Conservation (phyloP, 2,329 filamentous ascomycete species). For the Hypoxylon sp. region DNA sequence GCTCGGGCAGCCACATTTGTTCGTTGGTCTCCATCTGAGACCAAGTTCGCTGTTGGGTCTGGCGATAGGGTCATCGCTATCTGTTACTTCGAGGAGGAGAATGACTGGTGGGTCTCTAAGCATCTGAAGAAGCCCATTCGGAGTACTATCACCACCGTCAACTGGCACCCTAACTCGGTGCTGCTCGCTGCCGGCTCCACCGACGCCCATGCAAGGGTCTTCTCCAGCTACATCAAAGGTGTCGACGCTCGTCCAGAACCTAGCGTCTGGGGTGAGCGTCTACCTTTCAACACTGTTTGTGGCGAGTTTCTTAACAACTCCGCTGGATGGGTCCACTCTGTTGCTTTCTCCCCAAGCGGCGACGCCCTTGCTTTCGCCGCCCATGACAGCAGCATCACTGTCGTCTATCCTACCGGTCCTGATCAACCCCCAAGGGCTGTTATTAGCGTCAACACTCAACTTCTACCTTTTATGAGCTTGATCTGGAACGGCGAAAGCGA, state of each 20-base stretch:
- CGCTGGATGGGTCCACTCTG: constrained; percentile 95
- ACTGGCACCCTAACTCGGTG: constrained; percentile 98
- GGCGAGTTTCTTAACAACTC: constrained; percentile 97
- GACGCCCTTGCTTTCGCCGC: constrained; percentile 94
- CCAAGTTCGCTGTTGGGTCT: constrained; percentile 97
- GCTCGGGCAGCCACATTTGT: constrained; percentile 97
- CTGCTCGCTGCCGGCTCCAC: constrained; percentile 96
- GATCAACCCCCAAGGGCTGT: constrained; percentile 94
- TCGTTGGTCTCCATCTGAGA: constrained; percentile 96
- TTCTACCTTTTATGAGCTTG: constrained; percentile 91
- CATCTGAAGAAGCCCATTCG: constrained; percentile 99
- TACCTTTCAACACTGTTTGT: constrained; percentile 98
- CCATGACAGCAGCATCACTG: constrained; percentile 96
- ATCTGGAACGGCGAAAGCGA: constrained; percentile 94
- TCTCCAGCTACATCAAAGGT: constrained; percentile 97
- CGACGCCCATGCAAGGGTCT: constrained; percentile 94
- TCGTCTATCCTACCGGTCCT: constrained; percentile 92
- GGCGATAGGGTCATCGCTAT: constrained; percentile 95
- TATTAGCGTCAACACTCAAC: constrained; percentile 88
- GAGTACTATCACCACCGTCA: constrained; percentile 93
- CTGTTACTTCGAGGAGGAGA: constrained; percentile 99
- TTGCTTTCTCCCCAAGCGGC: constrained; percentile 92
- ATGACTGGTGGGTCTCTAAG: constrained; percentile 99
- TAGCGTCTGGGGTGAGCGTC: constrained; percentile 91
- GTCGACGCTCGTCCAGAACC: constrained; percentile 89